These are phyloP conservation scores for Gaeumannomyces tritici DNA, from an alignment of 2,329 filamentous ascomycete species.

Conservation along the genomic window DNA sequence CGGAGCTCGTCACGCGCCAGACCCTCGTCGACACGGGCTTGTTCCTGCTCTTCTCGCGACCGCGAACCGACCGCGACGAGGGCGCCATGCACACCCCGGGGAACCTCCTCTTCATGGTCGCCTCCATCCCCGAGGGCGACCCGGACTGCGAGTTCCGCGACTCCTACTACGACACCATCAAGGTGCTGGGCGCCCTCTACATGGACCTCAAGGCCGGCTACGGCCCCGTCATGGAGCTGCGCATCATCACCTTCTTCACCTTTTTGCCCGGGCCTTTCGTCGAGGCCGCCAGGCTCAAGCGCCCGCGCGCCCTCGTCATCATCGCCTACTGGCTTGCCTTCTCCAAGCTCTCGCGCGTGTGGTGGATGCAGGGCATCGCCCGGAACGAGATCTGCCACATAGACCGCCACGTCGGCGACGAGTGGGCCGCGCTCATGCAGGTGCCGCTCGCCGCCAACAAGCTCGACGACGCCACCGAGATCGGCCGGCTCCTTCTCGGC, in stretches of 20 bases:
- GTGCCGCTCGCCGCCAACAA: constrained; percentile 29
- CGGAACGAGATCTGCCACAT: constrained; percentile 37
- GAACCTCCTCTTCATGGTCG: constrained; percentile 38
- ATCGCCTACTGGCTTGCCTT: constrained; percentile 44
- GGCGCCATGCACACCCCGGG: constrained; percentile 31
- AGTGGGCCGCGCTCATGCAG: constrained; percentile 30
- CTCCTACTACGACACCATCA: constrained; percentile 35
- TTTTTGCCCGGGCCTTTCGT: constrained; percentile 36
- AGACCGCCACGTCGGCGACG: constrained; percentile 23
- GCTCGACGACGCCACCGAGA: constrained; percentile 20
- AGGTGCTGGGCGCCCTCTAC: constrained; percentile 42
- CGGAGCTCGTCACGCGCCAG: constrained; percentile 25
- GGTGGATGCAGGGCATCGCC: constrained; percentile 41
- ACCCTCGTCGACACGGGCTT: constrained; percentile 30
- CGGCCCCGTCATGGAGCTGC: constrained; percentile 32
- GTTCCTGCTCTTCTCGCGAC: constrained; percentile 36
- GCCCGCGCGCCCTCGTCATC: constrained; percentile 39
- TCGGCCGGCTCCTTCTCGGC: constrained; percentile 32
- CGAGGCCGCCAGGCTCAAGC: constrained; percentile 27
- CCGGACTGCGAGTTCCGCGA: constrained; percentile 27
- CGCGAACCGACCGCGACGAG: constrained; percentile 34
- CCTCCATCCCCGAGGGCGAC: constrained; percentile 31
- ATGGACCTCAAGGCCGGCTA: constrained; percentile 34
- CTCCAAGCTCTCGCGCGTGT: constrained; percentile 32
- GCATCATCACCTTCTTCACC: constrained; percentile 43